Conservation (phyloP, 495 filamentous ascomycete genomes). For the Xylaria sp. region DNA sequence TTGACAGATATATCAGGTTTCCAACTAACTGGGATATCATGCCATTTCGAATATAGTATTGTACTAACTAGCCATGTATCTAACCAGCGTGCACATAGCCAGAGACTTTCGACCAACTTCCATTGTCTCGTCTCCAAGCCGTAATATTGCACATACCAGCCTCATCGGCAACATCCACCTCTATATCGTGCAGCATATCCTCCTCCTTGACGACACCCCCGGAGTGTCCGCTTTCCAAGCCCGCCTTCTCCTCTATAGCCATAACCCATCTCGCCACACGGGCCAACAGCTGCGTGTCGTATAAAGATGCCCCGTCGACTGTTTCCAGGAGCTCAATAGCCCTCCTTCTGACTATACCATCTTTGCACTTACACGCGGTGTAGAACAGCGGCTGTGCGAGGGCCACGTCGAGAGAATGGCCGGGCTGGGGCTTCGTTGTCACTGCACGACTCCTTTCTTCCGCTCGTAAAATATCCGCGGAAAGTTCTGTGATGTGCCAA, state of each 20-base stretch:
- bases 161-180: not conserved
- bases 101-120: not conserved
- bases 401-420: not conserved
- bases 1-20: not conserved
- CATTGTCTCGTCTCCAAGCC: not conserved
- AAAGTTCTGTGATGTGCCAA: not conserved
- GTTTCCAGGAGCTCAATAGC: not conserved
- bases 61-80: not conserved
- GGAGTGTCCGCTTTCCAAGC: not conserved
- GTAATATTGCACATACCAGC: not conserved
- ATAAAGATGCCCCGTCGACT: not conserved
- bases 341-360: not conserved
- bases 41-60: not conserved
- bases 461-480: not conserved
- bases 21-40: not conserved
- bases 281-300: not conserved
- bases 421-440: not conserved
- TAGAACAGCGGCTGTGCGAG: not conserved
- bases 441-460: not conserved
- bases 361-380: not conserved
- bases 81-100: not conserved
- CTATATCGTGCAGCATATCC: not conserved
- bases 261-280: not conserved
- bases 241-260: not conserved
- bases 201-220: not conserved